These are phyloP conservation scores for Catunica adiposa DNA, from an alignment of 2,329 filamentous ascomycete genomes.

Conservation along the genomic window DNA sequence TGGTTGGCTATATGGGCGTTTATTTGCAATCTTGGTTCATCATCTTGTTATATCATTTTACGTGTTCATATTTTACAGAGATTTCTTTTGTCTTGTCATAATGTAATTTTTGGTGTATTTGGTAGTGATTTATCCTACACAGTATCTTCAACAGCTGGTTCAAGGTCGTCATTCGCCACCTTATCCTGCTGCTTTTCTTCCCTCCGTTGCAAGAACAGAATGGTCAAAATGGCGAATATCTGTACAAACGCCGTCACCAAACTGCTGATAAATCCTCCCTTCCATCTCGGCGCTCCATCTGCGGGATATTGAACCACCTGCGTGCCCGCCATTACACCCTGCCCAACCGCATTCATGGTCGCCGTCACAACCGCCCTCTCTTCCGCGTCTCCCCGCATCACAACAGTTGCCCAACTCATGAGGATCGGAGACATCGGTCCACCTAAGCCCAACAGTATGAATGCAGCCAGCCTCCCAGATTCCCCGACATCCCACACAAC, in stretches of 20 bases:
- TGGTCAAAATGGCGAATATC: constrained; percentile 19
- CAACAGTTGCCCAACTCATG: constrained; percentile 26
- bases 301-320: constrained; percentile 26
- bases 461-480: constrained; percentile 22
- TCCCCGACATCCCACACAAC: constrained; percentile 25
- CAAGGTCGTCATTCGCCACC: background rate
- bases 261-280: constrained; percentile 19
- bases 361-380: constrained; percentile 26
- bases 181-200: background rate
- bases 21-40: constrained; percentile 4
- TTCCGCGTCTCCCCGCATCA: constrained; percentile 25
- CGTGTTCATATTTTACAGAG: background rate
- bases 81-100: background rate
- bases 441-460: constrained; percentile 25
- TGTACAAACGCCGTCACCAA: constrained; percentile 22
- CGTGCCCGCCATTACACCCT: constrained; percentile 25
- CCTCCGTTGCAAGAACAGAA: constrained; percentile 12
- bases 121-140: background rate
- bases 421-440: constrained; percentile 22
- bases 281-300: constrained; percentile 22
- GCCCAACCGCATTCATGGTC: constrained; percentile 28
- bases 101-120: background rate
- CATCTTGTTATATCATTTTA: background rate
- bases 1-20: constrained; percentile 2
- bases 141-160: background rate